phyloP scores from a whole-genome alignment of 2,329 filamentous ascomycete species.

The Penicillium palitans region DNA sequence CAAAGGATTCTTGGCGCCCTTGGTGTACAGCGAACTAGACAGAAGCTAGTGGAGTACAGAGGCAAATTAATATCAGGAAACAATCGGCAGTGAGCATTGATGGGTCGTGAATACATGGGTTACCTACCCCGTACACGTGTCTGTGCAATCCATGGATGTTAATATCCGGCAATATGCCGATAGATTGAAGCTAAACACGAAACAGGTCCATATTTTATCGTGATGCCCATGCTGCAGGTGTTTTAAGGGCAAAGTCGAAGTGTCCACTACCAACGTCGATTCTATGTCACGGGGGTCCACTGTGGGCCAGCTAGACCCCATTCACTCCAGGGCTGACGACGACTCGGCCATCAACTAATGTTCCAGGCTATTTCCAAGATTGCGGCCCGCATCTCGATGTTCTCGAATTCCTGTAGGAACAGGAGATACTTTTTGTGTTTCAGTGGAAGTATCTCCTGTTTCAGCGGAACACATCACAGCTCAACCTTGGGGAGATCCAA shows the following conservation, averaged over 20 bases:
- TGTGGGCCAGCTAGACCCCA: not conserved
- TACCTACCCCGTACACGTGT: too few relatives aligned
- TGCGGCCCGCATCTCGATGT: not conserved
- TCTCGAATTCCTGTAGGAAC: not conserved
- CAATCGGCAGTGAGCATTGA: not conserved
- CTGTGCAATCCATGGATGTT: not conserved
- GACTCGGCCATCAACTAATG: not conserved
- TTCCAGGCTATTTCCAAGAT: not conserved
- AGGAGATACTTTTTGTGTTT: not conserved
- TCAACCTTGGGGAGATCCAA: not conserved
- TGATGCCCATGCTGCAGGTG: not conserved
- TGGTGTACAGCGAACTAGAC: not conserved
- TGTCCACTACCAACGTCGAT: not conserved
- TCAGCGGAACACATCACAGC: not conserved
- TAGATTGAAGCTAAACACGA: not conserved
- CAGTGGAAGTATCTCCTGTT: not conserved
- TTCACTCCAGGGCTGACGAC: constrained; percentile 19
- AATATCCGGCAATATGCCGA: not conserved
- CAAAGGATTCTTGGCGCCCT: not conserved
- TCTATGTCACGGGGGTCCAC: not conserved
- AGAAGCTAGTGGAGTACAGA: not conserved
- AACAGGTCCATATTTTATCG: not conserved
- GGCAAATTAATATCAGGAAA: constrained; percentile 2
- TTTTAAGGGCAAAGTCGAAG: not conserved
- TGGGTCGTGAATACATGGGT: not conserved